Percentiles rank a stretch among this genome's conserved stretches.
Conservation (phyloP, 2,329 filamentous ascomycete species). For the Fusarium succisae region DNA sequence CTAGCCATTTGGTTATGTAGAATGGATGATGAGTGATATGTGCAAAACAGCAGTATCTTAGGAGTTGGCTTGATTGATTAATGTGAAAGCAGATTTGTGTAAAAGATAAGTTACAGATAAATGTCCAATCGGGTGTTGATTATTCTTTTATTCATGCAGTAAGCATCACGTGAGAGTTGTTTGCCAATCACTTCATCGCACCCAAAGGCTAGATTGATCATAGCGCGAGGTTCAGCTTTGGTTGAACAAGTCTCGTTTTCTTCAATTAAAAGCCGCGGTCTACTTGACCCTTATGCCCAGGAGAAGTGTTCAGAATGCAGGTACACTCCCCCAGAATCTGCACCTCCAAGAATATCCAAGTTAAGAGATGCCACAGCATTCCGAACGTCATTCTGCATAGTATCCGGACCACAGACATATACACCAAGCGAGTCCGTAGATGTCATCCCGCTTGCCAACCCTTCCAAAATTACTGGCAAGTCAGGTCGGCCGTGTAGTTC, state of each 20-base stretch:
- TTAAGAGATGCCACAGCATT: background rate
- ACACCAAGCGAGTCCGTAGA: background rate
- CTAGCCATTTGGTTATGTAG: background rate
- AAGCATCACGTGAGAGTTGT: background rate
- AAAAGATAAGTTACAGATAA: background rate
- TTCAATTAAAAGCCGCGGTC: background rate
- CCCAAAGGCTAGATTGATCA: background rate
- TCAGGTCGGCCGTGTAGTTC: background rate
- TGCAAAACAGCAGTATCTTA: background rate
- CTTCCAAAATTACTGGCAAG: rapidly evolving
- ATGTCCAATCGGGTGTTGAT: background rate
- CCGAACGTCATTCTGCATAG: background rate
- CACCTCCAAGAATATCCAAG: background rate
- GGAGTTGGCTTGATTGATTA: rapidly evolving
- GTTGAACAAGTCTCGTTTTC: background rate
- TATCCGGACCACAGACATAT: background rate
- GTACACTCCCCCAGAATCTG: background rate
- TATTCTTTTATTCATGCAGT: background rate
- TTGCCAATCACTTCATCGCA: background rate
- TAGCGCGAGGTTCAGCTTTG: background rate
- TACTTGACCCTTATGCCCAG: background rate
- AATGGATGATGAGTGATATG: background rate
- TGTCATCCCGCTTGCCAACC: background rate
- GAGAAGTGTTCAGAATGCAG: background rate
- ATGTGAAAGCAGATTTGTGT: background rate